Evolutionary conservation across 148 eudicot species (phyloP), one percentile per base, ranked within the genome.

Genomic region (Rhododendron ferrugineum): DNA sequence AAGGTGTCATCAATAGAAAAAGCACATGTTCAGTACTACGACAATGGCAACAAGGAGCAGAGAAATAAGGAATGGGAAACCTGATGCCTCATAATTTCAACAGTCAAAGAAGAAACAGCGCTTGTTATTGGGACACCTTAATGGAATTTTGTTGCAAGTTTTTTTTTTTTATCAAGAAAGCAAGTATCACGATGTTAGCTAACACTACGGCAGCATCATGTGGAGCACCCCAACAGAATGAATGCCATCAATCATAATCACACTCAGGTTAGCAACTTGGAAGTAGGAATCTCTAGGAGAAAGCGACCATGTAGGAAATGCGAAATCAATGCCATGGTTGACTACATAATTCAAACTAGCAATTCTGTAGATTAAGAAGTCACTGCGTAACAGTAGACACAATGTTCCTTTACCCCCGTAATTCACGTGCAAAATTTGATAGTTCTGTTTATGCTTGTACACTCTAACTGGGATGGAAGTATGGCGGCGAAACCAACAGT

Each of bases 41-140:
- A 46, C 30, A 77, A 75, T 13, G 78, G 22, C 8, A 15, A 32
- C 37, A 74, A 5, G 75, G 40, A 5, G 79, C 42, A 37, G 79
- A 75, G 49, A 42, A 75, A 75, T 7, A 40, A 6, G 42, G 47
- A 6, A 75, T 75, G 26, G 26, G 79, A 75, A 37, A 75, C 79
- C 79, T 36, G 79, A 37, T 75, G 79, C 79, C 26, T 75, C 26
- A 2, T 20, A 75, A 75, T 75, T 76, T 76, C 50, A 76, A 76
- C 44, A 10, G 14, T 20, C 32, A 70, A 70, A 70, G 37, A 70
- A 70, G 37, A 13, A 70, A 62, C 70, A 9, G 28, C 11, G 70
- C 10, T 62, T n/a, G n/a, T 22, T 23, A 62, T n/a, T 23, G 28
- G 28, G 70, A 62, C 70, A n/a, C 70, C 70, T 62, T 62, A 54